Evolutionary conservation across 2,329 filamentous ascomycete species (phyloP).

Genomic region (Blastomyces silverae): DNA sequence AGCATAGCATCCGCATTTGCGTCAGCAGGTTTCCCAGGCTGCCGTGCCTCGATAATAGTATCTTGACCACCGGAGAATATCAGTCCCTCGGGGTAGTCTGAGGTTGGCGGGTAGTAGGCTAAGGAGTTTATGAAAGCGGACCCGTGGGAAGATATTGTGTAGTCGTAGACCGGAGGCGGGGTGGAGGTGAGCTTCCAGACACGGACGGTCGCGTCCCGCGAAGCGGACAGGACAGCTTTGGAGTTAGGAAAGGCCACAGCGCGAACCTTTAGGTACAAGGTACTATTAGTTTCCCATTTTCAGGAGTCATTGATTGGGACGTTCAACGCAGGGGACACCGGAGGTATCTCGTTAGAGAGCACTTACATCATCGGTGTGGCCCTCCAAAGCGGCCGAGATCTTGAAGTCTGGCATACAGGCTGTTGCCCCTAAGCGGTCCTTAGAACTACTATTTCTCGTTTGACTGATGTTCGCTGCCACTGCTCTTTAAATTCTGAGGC

Average conservation of each 20-base stretch:
- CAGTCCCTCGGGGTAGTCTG: constrained; percentile 66
- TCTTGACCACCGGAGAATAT: constrained; percentile 86
- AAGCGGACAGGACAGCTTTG: constrained; percentile 71
- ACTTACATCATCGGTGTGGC: constrained; percentile 89
- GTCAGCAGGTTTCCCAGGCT: constrained; percentile 57
- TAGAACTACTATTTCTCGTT: background rate
- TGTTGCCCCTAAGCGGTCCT: background rate
- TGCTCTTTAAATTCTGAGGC: background rate
- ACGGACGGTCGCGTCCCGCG: constrained; percentile 83
- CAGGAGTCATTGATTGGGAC: constrained; percentile 9
- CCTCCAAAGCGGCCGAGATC: constrained; percentile 80
- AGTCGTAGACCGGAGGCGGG: constrained; percentile 65
- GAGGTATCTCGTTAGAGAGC: constrained; percentile 16
- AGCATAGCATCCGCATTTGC: constrained; percentile 81
- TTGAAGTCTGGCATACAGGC: constrained; percentile 72
- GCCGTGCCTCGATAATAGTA: constrained; percentile 82
- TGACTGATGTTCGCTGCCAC: background rate
- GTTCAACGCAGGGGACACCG: constrained; percentile 19
- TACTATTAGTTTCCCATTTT: constrained; percentile 1
- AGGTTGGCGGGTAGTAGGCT: constrained; percentile 64
- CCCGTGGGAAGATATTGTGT: constrained; percentile 70
- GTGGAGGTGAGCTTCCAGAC: constrained; percentile 67
- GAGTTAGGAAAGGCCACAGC: constrained; percentile 70
- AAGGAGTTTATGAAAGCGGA: constrained; percentile 83
- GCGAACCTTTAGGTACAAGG: constrained; percentile 59